These are phyloP conservation scores for Eremochloa ophiuroides DNA, from an alignment of 176 grass and related monocot genomes.

Conservation along the genomic window DNA sequence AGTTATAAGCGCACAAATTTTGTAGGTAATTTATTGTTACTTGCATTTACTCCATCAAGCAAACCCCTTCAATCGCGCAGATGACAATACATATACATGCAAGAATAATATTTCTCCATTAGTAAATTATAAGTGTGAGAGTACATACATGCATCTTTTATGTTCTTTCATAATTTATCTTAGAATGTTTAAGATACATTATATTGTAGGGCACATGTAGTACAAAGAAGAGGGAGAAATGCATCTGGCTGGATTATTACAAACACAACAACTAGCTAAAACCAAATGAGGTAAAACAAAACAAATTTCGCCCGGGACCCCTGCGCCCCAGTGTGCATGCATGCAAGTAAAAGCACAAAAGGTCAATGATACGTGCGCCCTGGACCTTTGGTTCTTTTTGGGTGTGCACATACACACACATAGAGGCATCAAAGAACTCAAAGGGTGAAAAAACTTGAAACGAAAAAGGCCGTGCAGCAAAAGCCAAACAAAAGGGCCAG, in stretches of 20 bases:
- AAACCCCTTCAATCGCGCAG: too few species aligned
- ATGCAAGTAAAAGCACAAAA: constrained; percentile 39
- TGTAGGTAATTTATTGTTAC: too few species aligned
- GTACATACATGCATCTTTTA: too few species aligned
- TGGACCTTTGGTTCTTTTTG: background rate
- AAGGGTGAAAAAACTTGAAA: constrained; percentile 3
- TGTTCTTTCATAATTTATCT: too few species aligned
- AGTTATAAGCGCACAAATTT: too few species aligned
- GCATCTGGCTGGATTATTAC: background rate
- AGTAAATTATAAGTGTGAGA: background rate
- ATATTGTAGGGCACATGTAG: too few species aligned
- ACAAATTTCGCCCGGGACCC: constrained; percentile 24
- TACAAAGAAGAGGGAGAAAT: background rate
- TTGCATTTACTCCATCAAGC: too few species aligned
- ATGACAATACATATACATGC: too few species aligned
- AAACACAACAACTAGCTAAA: background rate
- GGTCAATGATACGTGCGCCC: constrained; percentile 41
- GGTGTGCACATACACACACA: background rate
- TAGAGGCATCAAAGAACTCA: constrained; percentile 19
- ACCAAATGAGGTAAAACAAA: constrained; percentile 2
- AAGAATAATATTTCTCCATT: too few species aligned
- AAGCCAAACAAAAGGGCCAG: constrained; percentile 37
- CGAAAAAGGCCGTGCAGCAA: constrained; percentile 36
- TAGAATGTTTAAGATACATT: too few species aligned
- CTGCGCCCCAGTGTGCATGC: constrained; percentile 18